Conservation (phyloP, 208 protist genomes). For the Leishmania mexicana region DNA sequence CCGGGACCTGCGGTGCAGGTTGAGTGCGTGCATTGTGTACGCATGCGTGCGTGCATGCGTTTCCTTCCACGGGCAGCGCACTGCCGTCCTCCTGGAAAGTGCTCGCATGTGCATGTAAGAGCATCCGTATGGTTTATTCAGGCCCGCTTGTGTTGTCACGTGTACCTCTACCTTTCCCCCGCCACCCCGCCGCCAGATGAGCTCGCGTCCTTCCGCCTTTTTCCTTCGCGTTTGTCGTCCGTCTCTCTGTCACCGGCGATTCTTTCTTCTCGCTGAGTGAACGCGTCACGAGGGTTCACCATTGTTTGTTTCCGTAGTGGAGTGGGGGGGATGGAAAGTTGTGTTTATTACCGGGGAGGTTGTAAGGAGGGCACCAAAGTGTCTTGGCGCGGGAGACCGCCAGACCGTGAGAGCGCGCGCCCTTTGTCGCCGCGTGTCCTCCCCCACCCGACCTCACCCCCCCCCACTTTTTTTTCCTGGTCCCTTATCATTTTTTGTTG, state of each 20-base stretch:
- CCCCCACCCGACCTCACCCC: background rate
- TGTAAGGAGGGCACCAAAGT: background rate
- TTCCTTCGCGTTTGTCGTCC: background rate
- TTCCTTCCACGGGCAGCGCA: background rate
- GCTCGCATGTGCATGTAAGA: background rate
- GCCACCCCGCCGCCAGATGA: background rate
- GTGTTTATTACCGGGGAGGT: background rate
- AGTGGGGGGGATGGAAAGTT: no score
- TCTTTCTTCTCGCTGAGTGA: background rate
- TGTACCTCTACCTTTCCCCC: background rate
- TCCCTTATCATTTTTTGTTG: background rate
- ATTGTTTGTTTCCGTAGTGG: background rate
- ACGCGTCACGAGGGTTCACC: background rate
- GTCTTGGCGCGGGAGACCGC: background rate
- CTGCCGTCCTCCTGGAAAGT: background rate
- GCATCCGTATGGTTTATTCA: background rate
- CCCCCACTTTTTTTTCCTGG: background rate
- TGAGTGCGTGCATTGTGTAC: background rate
- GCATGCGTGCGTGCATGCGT: background rate
- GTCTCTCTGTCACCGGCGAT: no score
- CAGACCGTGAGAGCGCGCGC: no score
- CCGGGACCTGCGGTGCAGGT: background rate
- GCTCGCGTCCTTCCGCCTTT: background rate
- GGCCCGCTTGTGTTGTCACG: background rate
- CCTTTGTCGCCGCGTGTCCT: no score